Conservation (phyloP, 148 eudicot species). For the Spergularia bocconei region DNA sequence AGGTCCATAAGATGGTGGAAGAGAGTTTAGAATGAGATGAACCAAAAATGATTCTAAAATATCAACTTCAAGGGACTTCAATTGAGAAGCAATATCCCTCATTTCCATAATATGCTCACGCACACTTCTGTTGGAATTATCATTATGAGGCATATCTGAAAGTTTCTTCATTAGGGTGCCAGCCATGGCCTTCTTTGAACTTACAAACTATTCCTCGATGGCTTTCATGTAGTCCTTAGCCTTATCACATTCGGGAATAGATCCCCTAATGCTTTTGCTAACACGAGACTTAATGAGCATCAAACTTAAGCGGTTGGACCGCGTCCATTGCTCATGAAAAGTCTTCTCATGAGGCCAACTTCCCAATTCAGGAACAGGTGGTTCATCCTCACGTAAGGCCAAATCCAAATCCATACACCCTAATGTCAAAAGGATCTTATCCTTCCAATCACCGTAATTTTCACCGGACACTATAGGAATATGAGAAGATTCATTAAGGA, state of each 20-base stretch:
- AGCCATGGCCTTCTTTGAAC: constrained; percentile 10
- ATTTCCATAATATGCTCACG: constrained; percentile 19
- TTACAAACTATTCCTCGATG: constrained; percentile 10
- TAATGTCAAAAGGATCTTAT: constrained; percentile 10
- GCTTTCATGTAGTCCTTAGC: constrained; percentile 10
- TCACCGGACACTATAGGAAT: constrained; percentile 7
- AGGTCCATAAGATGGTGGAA: background rate
- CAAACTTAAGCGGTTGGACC: constrained; percentile 4
- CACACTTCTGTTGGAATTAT: background rate
- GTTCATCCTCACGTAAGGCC: background rate
- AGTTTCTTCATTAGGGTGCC: constrained; percentile 15
- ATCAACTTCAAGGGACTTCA: background rate
- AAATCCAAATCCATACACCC: constrained; percentile 19
- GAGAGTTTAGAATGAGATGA: background rate
- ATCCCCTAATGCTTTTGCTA: background rate
- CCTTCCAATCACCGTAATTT: background rate
- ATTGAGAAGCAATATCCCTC: background rate
- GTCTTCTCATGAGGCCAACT: background rate
- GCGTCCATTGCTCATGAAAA: constrained; percentile 9
- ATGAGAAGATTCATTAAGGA: background rate
- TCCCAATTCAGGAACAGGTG: background rate
- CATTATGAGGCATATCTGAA: background rate
- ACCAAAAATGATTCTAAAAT: background rate
- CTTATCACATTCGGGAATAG: background rate
- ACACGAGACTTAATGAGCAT: constrained; percentile 13